Percentiles rank a stretch among this genome's conserved stretches.
Conservation (phyloP, 2,329 filamentous ascomycete genomes). For the Paecilomyces sp. region DNA sequence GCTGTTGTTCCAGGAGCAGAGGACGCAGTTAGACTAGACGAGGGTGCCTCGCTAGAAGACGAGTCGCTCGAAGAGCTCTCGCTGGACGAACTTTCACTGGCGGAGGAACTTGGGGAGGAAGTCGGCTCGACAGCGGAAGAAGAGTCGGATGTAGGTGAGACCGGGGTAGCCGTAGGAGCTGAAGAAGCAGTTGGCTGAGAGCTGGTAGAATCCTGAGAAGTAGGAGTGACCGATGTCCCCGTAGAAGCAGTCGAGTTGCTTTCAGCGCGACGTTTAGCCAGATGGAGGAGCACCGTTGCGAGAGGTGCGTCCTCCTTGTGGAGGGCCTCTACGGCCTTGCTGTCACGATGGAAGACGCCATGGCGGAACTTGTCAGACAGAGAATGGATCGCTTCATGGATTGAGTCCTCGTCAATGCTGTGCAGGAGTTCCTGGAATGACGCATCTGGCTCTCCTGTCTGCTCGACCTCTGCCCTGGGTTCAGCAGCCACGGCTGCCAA, state of each 20-base stretch:
- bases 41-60: neutral
- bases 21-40: conserved; percentile 7
- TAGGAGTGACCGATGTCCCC: conserved; percentile 2
- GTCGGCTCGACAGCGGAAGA: conserved; percentile 8
- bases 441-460: neutral
- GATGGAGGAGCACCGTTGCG: conserved; percentile 55
- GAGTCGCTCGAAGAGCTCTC: neutral
- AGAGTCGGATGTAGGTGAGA: conserved; percentile 3
- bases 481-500: neutral
- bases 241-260: conserved; percentile 13
- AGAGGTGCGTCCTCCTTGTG: conserved; percentile 55
- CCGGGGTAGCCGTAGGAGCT: neutral
- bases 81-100: neutral
- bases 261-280: conserved; percentile 52
- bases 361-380: conserved; percentile 59
- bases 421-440: conserved; percentile 50
- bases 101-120: neutral
- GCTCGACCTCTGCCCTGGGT: neutral
- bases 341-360: conserved; percentile 61
- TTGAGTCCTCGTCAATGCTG: conserved; percentile 50
- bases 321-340: conserved; percentile 56
- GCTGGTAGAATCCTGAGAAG: conserved; percentile 4
- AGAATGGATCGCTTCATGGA: conserved; percentile 61
- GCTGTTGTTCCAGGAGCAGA: conserved; percentile 9
- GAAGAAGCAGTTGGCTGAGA: conserved; percentile 2